phyloP scores from a whole-genome alignment of 2,329 filamentous ascomycete species.

The Arthrinium puccinioides region DNA sequence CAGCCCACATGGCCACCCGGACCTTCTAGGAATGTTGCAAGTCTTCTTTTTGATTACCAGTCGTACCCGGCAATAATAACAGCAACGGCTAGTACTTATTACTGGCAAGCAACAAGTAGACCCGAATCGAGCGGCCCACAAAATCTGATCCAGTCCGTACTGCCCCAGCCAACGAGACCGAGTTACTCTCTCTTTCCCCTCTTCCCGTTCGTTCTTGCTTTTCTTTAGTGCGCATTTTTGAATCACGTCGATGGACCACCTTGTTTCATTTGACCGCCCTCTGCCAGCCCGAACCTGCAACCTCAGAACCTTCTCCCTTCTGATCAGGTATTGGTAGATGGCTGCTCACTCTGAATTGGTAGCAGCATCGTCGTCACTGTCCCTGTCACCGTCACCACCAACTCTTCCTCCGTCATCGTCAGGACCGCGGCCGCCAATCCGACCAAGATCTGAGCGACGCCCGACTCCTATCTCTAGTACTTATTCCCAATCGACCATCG shows the following conservation, averaged over 20 bases:
- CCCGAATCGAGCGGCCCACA: too few species aligned
- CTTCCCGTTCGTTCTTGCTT: slow-evolving; percentile 5
- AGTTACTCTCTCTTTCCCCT: slow-evolving; percentile 3
- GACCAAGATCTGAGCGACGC: too few species aligned
- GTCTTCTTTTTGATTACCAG: too few species aligned
- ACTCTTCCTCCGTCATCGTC: not conserved
- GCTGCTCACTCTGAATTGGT: slow-evolving; percentile 7
- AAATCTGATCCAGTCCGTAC: too few species aligned
- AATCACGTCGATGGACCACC: slow-evolving; percentile 7
- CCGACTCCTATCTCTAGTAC: not conserved
- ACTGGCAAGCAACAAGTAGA: too few species aligned
- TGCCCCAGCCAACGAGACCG: too few species aligned
- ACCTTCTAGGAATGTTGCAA: too few species aligned
- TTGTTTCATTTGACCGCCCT: slow-evolving; percentile 6
- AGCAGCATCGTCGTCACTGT: slow-evolving; percentile 3
- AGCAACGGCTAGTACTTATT: too few species aligned
- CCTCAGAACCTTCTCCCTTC: slow-evolving; percentile 4
- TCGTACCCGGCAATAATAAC: too few species aligned
- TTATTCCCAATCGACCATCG: slow-evolving; percentile 1
- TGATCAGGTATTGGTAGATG: slow-evolving; percentile 7
- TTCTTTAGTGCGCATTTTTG: slow-evolving; percentile 7
- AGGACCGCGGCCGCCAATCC: not conserved
- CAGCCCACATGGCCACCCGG: too few species aligned
- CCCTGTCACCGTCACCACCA: not conserved
- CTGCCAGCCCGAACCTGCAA: slow-evolving; percentile 2